Conservation (phyloP, 495 filamentous ascomycete genomes). For the Podospora conica region DNA sequence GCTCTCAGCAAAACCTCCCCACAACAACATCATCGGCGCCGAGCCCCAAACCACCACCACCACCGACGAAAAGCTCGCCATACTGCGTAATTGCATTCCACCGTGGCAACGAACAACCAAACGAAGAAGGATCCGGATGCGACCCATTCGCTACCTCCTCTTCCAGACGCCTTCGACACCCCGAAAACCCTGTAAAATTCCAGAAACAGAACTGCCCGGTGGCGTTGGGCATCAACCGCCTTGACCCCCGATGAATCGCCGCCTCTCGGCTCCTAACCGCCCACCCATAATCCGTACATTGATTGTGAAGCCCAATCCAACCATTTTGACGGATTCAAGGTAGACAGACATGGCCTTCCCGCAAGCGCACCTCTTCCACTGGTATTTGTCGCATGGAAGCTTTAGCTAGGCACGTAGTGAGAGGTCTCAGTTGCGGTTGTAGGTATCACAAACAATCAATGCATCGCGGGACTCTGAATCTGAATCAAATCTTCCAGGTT, state of each 20-base stretch:
- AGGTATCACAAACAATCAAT: no score
- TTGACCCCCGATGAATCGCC: neutral
- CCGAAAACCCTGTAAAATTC: no score
- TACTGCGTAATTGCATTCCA: neutral
- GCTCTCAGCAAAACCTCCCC: no score
- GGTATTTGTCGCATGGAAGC: neutral
- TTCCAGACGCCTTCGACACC: no score
- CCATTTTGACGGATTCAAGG: no score
- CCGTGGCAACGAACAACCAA: neutral
- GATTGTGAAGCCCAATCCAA: no score
- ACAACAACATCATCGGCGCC: neutral
- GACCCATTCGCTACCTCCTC: no score
- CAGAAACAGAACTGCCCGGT: neutral
- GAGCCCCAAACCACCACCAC: neutral
- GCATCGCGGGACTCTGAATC: no score
- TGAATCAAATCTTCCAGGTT: no score
- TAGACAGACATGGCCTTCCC: no score
- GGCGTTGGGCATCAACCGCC: neutral
- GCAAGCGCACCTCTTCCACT: neutral
- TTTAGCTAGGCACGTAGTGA: neutral
- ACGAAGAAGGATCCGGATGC: no score
- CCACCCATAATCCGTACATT: neutral
- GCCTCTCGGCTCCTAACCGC: neutral
- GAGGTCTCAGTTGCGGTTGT: no score
- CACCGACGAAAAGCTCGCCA: neutral